A percentile compares a stretch with the other conserved stretches of the same genome.
Conservation (phyloP, 257 asterid species). For the Solanum pinnatisectum region DNA sequence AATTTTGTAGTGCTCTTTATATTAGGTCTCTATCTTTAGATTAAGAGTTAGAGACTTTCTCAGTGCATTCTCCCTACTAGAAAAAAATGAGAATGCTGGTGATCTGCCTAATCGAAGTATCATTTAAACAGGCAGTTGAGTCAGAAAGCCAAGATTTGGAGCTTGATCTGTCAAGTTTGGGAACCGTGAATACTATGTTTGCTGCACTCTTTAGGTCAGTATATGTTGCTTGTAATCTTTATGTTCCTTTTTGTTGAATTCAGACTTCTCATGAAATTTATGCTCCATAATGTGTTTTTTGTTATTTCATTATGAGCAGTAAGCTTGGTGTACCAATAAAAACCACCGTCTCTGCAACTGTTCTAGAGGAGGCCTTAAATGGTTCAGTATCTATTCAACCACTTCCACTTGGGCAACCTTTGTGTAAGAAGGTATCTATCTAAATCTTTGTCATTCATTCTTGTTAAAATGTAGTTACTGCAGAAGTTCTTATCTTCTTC, state of each 20-base stretch:
- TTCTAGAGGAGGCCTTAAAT: slow-evolving; percentile 93
- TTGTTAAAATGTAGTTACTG: slow-evolving; percentile 6
- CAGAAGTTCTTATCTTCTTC: slow-evolving; percentile 12
- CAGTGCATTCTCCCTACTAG: not conserved
- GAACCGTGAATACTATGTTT: slow-evolving; percentile 90
- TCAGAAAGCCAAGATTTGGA: slow-evolving; percentile 90
- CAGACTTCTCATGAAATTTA: not conserved
- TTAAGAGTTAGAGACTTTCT: not conserved
- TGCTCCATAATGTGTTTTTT: not conserved
- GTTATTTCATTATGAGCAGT: slow-evolving; percentile 32
- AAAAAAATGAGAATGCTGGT: not conserved
- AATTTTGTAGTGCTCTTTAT: not conserved
- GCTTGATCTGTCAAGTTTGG: slow-evolving; percentile 94
- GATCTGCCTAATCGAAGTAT: not conserved
- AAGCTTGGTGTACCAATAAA: slow-evolving; percentile 96
- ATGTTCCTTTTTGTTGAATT: not conserved
- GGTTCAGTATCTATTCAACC: slow-evolving; percentile 58
- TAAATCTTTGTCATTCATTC: not conserved
- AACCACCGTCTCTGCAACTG: slow-evolving; percentile 90
- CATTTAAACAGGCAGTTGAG: slow-evolving; percentile 69
- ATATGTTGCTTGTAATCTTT: slow-evolving; percentile 3
- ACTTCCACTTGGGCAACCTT: slow-evolving; percentile 68
- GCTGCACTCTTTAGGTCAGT: slow-evolving; percentile 95
- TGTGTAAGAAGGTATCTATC: slow-evolving; percentile 62
- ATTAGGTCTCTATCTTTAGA: not conserved